These are phyloP conservation scores for Colletotrichum lupini DNA, from an alignment of 2,329 filamentous ascomycete species.

Conservation along the genomic window DNA sequence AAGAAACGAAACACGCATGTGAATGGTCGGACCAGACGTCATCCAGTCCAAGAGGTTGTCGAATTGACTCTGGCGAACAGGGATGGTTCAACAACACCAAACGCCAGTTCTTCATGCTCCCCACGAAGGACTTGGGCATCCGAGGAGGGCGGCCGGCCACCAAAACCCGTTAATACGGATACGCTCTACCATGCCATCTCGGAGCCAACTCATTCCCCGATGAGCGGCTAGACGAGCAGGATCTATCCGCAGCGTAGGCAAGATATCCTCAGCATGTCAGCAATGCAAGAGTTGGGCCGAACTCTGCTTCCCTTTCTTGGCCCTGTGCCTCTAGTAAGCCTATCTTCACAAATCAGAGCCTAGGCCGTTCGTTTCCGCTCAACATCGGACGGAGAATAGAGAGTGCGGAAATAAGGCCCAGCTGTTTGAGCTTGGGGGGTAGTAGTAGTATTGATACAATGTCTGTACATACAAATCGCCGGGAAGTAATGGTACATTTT, in stretches of 20 bases:
- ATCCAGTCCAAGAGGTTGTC: neutral
- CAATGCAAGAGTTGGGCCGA: slow-evolving; percentile 3
- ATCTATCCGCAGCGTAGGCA: neutral
- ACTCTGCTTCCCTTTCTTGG: slow-evolving; percentile 5
- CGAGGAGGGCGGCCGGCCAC: neutral
- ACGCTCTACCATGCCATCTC: neutral
- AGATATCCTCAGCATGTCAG: neutral
- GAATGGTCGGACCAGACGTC: slow-evolving; percentile 3
- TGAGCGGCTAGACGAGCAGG: neutral
- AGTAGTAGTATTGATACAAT: slow-evolving; percentile 23
- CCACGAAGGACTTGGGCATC: neutral
- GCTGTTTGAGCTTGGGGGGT: neutral
- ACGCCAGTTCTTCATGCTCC: slow-evolving; percentile 21
- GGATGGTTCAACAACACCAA: slow-evolving; percentile 23
- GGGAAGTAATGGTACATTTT: slow-evolving; percentile 29
- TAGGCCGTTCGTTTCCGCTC: neutral
- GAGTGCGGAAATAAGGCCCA: slow-evolving; percentile 9
- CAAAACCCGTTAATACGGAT: slow-evolving; percentile 17
- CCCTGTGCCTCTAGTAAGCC: neutral
- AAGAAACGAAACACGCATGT: neutral
- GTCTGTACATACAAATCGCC: slow-evolving; percentile 31
- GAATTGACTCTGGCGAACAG: slow-evolving; percentile 14
- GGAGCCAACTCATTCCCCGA: neutral
- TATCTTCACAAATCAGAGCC: neutral
- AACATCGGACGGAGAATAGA: slow-evolving; percentile 22